Evolutionary conservation across 805 yeast genomes (phyloP), one percentile per base, ranked within the genome.

Genomic region (Sugiyamaella smithiae): DNA sequence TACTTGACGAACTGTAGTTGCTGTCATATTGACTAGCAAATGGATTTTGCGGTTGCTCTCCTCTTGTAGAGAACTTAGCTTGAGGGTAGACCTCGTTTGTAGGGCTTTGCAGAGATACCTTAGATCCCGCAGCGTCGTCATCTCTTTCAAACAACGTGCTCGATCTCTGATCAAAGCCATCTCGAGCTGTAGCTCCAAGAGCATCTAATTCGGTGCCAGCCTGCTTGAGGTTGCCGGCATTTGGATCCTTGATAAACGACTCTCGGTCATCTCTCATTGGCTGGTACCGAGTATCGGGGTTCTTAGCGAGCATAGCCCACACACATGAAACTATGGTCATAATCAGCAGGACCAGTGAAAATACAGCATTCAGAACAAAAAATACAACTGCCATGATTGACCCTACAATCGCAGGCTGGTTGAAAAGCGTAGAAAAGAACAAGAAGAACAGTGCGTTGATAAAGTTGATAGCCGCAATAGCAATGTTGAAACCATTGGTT

Each of bases 201-300:
- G 86, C 91, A 62, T 80, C 80, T 55, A 85, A 74, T 67, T 85
- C 91, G 52, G 82, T 71, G 25, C 49, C 50, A 11, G 43, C 50
- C 17, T 33, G 40, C 55, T 54, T 52, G 45, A 64, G 56, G 26
- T 55, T 54, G 32, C 50, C 45, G 41, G 51, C 35, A 51, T 57
- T 54, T 28, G 50, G 50, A 16, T 53, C 66, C 50, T 55, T 64
- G 63, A 93, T 86, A 66, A 93, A 93, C n/a, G 97, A 86, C 45
- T 86, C 93, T 65, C 99, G 81, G 64, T 93, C 99, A 67, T 93
- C 99, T 59, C 85, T 85, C 85, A 91, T 85, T 53, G 97, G 98
- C 70, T 88, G 91, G 71, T 93, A 93, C 59, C 96, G 79, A 7
- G 91, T 81, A 68, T 93, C 99, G 46, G 99, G 98, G 66, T 93